A percentile compares a stretch with the other conserved stretches of the same genome.
These are phyloP conservation scores for Aureobasidium musti DNA, from an alignment of 2,329 filamentous ascomycete genomes.

Conservation along the genomic window DNA sequence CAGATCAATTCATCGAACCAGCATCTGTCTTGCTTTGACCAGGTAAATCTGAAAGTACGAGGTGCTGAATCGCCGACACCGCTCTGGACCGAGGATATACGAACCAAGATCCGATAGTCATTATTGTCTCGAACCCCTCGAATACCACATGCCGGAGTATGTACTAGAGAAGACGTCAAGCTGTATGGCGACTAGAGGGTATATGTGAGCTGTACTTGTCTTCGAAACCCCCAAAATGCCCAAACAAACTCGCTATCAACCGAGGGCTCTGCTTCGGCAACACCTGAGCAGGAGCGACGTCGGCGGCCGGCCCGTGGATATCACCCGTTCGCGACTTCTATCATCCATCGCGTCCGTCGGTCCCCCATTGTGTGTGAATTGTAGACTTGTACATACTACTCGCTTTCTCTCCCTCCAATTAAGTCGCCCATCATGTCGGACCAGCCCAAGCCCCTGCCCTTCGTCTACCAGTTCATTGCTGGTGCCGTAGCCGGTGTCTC, in stretches of 20 bases:
- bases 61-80: constrained; percentile 25
- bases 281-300: neutral
- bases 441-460: constrained; percentile 74
- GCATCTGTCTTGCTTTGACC: neutral
- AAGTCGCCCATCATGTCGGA: constrained; percentile 46
- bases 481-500: constrained; percentile 98
- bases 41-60: neutral
- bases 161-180: neutral
- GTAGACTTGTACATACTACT: constrained; percentile 4
- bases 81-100: neutral
- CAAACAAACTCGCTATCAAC: neutral
- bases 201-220: neutral
- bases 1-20: neutral
- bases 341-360: constrained; percentile 5
- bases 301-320: constrained; percentile 11
- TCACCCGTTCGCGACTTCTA: constrained; percentile 21
- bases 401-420: neutral
- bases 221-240: neutral
- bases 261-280: constrained; percentile 1
- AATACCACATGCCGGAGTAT: neutral
- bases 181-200: neutral
- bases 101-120: neutral
- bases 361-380: neutral
- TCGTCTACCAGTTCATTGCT: constrained; percentile 92
- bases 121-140: neutral